phyloP scores from a whole-genome alignment of 1,139 yeast genomes.

The Candida labiduridarum region DNA sequence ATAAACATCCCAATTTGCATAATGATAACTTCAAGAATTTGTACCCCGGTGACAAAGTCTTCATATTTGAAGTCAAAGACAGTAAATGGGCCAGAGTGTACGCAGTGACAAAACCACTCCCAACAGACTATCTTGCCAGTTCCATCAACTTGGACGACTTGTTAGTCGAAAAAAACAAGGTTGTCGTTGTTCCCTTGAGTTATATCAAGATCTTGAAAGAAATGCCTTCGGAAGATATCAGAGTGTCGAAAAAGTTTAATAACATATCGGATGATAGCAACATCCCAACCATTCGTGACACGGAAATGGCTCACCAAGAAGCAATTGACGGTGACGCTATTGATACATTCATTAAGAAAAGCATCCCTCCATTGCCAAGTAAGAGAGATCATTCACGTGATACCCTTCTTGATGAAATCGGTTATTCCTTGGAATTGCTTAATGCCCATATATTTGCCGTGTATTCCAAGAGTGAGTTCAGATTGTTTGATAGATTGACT shows the following conservation, averaged over 20 bases:
- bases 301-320: slow-evolving; percentile 38
- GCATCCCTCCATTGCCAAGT: slow-evolving; percentile 57
- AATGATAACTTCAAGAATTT: slow-evolving; percentile 53
- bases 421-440: slow-evolving; percentile 56
- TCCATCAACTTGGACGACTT: slow-evolving; percentile 63
- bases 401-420: slow-evolving; percentile 55
- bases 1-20: slow-evolving; percentile 45
- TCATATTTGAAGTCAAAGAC: slow-evolving; percentile 67
- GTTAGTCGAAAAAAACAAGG: slow-evolving; percentile 53
- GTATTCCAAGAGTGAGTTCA: slow-evolving; percentile 70
- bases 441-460: slow-evolving; percentile 68
- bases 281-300: slow-evolving; percentile 47
- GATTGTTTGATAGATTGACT: slow-evolving; percentile 57
- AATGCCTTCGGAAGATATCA: slow-evolving; percentile 30
- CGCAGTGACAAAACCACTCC: slow-evolving; percentile 61
- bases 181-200: slow-evolving; percentile 64
- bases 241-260: slow-evolving; percentile 35
- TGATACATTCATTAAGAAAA: slow-evolving; percentile 16
- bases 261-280: slow-evolving; percentile 30
- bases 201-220: slow-evolving; percentile 45
- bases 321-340: slow-evolving; percentile 28
- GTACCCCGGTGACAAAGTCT: slow-evolving; percentile 82
- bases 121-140: slow-evolving; percentile 66
- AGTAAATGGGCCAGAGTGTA: slow-evolving; percentile 84
- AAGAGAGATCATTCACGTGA: slow-evolving; percentile 28